Conservation (phyloP, 345 rosid species). For the Erodium maritimum region DNA sequence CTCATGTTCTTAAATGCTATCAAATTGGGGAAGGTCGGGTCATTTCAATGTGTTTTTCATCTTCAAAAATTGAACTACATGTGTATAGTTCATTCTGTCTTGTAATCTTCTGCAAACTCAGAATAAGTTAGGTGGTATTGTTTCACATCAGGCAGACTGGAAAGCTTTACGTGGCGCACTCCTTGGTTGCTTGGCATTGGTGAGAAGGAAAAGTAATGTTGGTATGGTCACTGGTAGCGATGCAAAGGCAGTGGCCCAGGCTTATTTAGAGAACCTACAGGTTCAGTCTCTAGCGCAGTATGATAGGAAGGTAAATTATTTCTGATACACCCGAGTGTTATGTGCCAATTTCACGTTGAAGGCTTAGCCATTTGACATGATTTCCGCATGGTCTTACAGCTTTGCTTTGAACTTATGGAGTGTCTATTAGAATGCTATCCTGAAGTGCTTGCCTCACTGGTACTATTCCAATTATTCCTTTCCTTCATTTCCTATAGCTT, state of each 20-base stretch:
- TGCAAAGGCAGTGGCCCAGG: slow-evolving; percentile 50
- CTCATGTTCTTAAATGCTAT: slow-evolving; percentile 5
- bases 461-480: slow-evolving; percentile 18
- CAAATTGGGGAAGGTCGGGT: background rate
- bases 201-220: slow-evolving; percentile 39
- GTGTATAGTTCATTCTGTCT: background rate
- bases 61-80: background rate
- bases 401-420: slow-evolving; percentile 75
- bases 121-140: slow-evolving; percentile 16
- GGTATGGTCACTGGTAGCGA: slow-evolving; percentile 41
- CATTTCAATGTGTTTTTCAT: background rate
- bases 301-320: slow-evolving; percentile 68
- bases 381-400: slow-evolving; percentile 33
- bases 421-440: slow-evolving; percentile 56
- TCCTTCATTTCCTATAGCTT: background rate
- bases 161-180: slow-evolving; percentile 76
- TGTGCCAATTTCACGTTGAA: slow-evolving; percentile 6
- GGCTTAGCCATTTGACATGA: slow-evolving; percentile 8
- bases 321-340: background rate
- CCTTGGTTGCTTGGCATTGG: slow-evolving; percentile 77
- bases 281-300: slow-evolving; percentile 63
- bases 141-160: slow-evolving; percentile 83
- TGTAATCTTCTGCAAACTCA: background rate
- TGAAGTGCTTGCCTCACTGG: slow-evolving; percentile 39
- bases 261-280: slow-evolving; percentile 41